Evolutionary conservation across 352 stramenopile species (phyloP).

Genomic region (Globisporangium acanthophoron): DNA sequence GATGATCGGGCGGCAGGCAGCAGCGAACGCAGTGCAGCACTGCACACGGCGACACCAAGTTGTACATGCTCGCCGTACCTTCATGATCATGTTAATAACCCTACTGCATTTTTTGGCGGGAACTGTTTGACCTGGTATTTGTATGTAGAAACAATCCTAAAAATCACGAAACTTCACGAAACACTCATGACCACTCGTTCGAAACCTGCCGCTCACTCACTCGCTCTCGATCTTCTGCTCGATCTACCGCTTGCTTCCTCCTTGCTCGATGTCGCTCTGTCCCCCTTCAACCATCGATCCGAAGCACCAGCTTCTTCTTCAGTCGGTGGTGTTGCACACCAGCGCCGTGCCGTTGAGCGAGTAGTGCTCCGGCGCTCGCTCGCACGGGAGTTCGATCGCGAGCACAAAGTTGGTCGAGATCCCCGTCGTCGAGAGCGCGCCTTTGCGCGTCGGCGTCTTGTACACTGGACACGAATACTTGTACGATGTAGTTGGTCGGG

Average conservation of each 20-base stretch:
- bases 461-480: conserved; percentile 91
- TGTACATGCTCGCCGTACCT: too few relatives aligned
- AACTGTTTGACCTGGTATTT: neutral
- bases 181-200: neutral
- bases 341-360: conserved; percentile 87
- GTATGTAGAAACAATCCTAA: neutral
- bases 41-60: too few relatives aligned
- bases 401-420: conserved; percentile 93
- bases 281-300: neutral
- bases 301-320: neutral
- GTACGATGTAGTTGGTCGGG: neutral
- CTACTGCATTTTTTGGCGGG: neutral
- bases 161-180: neutral
- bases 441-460: conserved; percentile 87
- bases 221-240: neutral
- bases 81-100: too few relatives aligned
- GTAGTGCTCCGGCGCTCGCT: conserved; percentile 73
- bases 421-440: conserved; percentile 89
- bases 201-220: neutral
- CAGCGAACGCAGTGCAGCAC: too few relatives aligned
- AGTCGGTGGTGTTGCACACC: conserved; percentile 56
- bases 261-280: neutral
- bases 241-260: neutral
- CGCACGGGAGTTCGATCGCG: conserved; percentile 81
- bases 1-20: too few relatives aligned